Base-by-base conservation (phyloP, 768 basidiomycete species). In the Mycena alexandri region DNA sequence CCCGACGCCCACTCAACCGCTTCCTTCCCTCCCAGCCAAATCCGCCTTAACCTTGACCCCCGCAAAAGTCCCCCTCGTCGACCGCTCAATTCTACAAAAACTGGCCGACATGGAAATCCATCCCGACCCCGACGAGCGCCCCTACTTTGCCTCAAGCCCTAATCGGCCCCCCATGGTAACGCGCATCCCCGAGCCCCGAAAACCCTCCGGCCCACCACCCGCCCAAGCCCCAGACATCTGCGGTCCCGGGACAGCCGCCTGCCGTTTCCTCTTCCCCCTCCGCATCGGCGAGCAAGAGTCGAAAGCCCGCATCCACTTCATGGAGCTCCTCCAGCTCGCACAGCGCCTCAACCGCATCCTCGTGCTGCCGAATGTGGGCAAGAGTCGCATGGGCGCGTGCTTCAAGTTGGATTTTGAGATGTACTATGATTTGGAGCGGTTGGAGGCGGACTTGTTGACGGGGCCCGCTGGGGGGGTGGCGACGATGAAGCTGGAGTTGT, bases 361-460 rank as follows among this genome's bases (percentile, higher is more conserved):
- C 41, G 87, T 90, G 29, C 80, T 91, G 6, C 89, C 89, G 3
- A 87, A 87, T 64, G 87, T 89, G 5, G 85, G 85, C 9, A 84
- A 85, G 63, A 85, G 85, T 52, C 82, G 86, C 42, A 79, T 90
- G 38, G 85, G 86, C 0, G 75, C 79, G 5, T 91, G 89, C 77
- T 83, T 80, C 68, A 75, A 78, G 55, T 84, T 81, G 81, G 76
- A 79, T 2, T 86, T 90, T 67, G 77, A 76, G 3, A 77, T 77
- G 10, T 90, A 89, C 76, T 90, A 89, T 67, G 81, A 84, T 65
- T 61, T 75, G 47, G 76, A 69, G 54, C 71, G 44, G 46, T 66
- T 76, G 61, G 29, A 29, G 29, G 38, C 54, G 21, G 48, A 63
- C 29, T 70, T 68, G 22, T 57, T 63, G 43, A 59, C 61, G 46